Conservation (phyloP, 345 rosid genomes). For the Murraya koenigii region DNA sequence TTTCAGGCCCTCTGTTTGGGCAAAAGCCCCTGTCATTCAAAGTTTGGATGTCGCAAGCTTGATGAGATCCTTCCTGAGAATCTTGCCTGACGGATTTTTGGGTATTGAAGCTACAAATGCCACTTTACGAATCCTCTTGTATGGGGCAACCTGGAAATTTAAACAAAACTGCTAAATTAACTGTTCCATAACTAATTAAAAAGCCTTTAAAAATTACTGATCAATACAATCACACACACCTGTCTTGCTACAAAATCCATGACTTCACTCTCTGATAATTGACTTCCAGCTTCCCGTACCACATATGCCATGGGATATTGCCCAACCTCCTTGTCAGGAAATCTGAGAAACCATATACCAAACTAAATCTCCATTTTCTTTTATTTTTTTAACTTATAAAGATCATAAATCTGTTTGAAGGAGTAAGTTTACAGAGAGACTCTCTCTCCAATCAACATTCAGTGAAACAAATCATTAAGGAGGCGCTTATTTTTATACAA, state of each 20-base stretch:
- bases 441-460: no score
- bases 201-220: background rate
- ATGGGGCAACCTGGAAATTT: constrained; percentile 72
- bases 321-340: constrained; percentile 79
- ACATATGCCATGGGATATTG: constrained; percentile 85
- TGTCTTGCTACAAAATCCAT: constrained; percentile 69
- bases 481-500: background rate
- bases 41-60: constrained; percentile 76
- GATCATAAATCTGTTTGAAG: background rate
- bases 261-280: constrained; percentile 40
- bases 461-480: background rate
- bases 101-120: constrained; percentile 61
- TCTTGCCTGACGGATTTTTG: constrained; percentile 80
- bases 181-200: background rate
- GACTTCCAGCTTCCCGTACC: constrained; percentile 58
- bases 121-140: constrained; percentile 67
- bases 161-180: background rate
- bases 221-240: constrained; percentile 27
- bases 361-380: background rate
- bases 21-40: constrained; percentile 18
- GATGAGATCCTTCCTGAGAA: constrained; percentile 79
- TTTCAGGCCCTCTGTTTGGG: background rate
- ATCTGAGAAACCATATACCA: constrained; percentile 36
- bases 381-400: background rate
- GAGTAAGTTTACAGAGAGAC: background rate